A percentile compares a stretch with the other conserved stretches of the same genome.
Conservation (phyloP, 208 protist genomes). For the Leishmania mexicana region DNA sequence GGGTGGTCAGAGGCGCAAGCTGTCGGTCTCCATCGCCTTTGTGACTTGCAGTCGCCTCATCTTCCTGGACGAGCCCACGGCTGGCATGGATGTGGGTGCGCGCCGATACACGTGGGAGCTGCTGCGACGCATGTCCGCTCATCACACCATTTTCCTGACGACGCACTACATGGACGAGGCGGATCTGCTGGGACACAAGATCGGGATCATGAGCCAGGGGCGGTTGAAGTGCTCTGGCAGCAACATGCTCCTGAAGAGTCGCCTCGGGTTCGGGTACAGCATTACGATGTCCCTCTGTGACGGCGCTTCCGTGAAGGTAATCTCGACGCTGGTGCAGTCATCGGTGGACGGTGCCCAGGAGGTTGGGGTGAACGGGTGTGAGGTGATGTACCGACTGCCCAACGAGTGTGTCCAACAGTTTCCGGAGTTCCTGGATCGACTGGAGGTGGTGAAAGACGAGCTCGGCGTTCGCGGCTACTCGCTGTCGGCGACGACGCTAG, state of each 20-base stretch:
- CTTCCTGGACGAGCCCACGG: constrained; percentile 92
- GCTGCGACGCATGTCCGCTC: constrained; percentile 41
- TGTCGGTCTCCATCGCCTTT: constrained; percentile 91
- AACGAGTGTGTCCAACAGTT: constrained; percentile 43
- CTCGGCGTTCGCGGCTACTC: constrained; percentile 52
- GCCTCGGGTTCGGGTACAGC: constrained; percentile 56
- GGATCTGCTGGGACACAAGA: constrained; percentile 91
- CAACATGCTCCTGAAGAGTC: constrained; percentile 55
- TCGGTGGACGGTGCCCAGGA: constrained; percentile 36
- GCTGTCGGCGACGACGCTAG: constrained; percentile 69
- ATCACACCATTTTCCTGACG: constrained; percentile 70
- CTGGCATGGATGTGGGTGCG: constrained; percentile 85
- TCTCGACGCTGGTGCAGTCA: constrained; percentile 29
- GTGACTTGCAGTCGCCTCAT: constrained; percentile 83
- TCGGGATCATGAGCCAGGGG: constrained; percentile 91
- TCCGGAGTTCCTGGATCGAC: constrained; percentile 35
- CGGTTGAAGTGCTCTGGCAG: constrained; percentile 52
- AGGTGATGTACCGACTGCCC: constrained; percentile 47
- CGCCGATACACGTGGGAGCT: constrained; percentile 88
- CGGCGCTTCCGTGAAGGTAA: constrained; percentile 9
- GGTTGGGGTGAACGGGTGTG: constrained; percentile 32
- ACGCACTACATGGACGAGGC: constrained; percentile 98
- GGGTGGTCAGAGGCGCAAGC: constrained; percentile 90
- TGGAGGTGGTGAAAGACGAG: constrained; percentile 35
- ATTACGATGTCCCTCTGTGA: constrained; percentile 39